These are phyloP conservation scores for Boletellus ananas DNA, from an alignment of 768 basidiomycete species.

Conservation along the genomic window DNA sequence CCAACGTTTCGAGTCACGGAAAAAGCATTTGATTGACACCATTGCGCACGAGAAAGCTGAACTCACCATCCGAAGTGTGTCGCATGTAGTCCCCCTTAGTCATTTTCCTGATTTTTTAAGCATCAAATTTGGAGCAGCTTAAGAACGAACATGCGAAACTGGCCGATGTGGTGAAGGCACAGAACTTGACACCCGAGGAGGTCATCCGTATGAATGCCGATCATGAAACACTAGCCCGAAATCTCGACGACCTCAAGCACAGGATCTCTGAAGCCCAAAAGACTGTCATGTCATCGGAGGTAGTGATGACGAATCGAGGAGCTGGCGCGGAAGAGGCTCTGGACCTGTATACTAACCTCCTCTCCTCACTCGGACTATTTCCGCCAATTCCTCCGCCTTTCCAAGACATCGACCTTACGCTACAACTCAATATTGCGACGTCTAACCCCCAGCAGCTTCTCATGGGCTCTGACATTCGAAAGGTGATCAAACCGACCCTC, in stretches of 20 bases:
- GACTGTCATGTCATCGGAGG: slow-evolving; percentile 74
- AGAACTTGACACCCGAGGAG: slow-evolving; percentile 91
- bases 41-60: slow-evolving; percentile 69
- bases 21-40: slow-evolving; percentile 62
- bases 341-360: slow-evolving; percentile 71
- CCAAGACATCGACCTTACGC: slow-evolving; percentile 67
- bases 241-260: slow-evolving; percentile 70
- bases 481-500: slow-evolving; percentile 73
- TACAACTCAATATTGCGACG: slow-evolving; percentile 78
- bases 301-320: slow-evolving; percentile 74
- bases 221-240: slow-evolving; percentile 71
- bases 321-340: slow-evolving; percentile 80
- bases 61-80: slow-evolving; percentile 50
- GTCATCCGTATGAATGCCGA: slow-evolving; percentile 89
- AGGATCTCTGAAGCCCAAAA: slow-evolving; percentile 75
- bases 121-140: slow-evolving; percentile 56
- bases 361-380: slow-evolving; percentile 72
- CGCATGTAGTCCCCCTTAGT: not conserved
- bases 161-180: slow-evolving; percentile 65
- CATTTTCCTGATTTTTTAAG: slow-evolving; percentile 34
- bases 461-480: slow-evolving; percentile 65
- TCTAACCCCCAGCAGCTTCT: slow-evolving; percentile 68
- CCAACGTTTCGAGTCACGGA: slow-evolving; percentile 63
- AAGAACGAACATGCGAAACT: slow-evolving; percentile 63
- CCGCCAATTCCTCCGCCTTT: slow-evolving; percentile 70